Percentiles rank a stretch among this genome's conserved stretches.
phyloP scores from a whole-genome alignment of 257 asterid genomes.

The Coffea canephora region DNA sequence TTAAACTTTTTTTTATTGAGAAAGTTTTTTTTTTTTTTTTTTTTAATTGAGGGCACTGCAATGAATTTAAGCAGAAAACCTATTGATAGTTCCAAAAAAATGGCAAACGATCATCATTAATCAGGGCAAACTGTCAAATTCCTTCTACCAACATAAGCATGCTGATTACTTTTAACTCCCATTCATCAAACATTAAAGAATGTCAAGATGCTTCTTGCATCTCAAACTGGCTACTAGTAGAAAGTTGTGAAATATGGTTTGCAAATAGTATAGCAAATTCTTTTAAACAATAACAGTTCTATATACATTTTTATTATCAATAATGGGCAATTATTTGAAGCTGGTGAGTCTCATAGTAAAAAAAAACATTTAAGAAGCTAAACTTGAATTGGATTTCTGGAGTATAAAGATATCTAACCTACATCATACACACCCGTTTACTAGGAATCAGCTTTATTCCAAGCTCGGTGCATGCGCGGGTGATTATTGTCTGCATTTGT shows the following conservation, averaged over 20 bases:
- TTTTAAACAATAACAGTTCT: not conserved
- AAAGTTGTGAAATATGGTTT: not conserved
- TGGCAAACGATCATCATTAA: not conserved
- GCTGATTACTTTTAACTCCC: not conserved
- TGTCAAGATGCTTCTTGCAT: conserved; percentile 7
- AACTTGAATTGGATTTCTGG: not conserved
- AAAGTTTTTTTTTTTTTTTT: too few species aligned
- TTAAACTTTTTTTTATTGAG: not conserved
- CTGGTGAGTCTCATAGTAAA: not conserved
- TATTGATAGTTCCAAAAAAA: too few species aligned
- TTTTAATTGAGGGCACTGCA: too few species aligned
- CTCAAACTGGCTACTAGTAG: not conserved
- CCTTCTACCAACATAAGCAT: not conserved
- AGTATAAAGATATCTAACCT: conserved; percentile 15
- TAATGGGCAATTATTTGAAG: not conserved
- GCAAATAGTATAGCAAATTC: not conserved
- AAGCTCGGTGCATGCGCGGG: conserved; percentile 88
- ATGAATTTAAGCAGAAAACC: too few species aligned
- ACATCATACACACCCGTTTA: conserved; percentile 67
- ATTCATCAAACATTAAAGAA: not conserved
- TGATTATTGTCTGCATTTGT: conserved; percentile 96
- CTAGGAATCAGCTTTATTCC: conserved; percentile 78
- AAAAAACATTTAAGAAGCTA: not conserved
- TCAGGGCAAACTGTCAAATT: not conserved
- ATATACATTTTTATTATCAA: not conserved